Evolutionary conservation across 148 eudicot genomes (phyloP), one percentile per base, ranked within the genome.

Genomic region (Camellia lanceoleosa): DNA sequence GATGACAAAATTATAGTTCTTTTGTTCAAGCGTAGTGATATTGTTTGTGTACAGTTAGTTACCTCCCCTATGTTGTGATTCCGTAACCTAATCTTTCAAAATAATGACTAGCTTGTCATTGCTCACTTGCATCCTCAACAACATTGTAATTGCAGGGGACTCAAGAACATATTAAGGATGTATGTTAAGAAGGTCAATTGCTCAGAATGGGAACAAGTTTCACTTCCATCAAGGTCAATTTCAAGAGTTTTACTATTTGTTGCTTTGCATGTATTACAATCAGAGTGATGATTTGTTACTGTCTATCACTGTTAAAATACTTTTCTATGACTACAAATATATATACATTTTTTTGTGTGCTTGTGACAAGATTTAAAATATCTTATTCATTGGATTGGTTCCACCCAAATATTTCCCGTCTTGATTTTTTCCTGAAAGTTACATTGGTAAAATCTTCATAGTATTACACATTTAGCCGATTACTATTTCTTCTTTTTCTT

Each of bases 141-240:
- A 41, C 71, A 42, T 75, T 44, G 58, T 49, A 43, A 73, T 63
- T 90, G 83, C 94, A 95, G 98, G 84, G 95, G 97, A 72, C 87
- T 95, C 73, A 95, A 83, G 80, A 95, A 95, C 88, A 91, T 95
- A 78, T 81, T 93, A 64, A 89, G 89, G 84, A 78, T 95, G 80
- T 80, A 88, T 78, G 79, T 91, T 54, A 93, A 90, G 81, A 92
- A 85, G 85, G 85, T 76, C 46, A 89, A 89, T 78, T 63, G 87
- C 81, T 74, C 89, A 78, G 89, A 87, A 62, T 95, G 98, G 98
- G 97, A 95, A 91, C 90, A 84, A 78, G 83, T 95, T 81, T 82
- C 87, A 18, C 84, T 95, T 43, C 98, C 98, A 54, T 85, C 94
- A 74, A 95, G 91, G 98, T 95, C 86, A 71, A 72, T 77, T 77